Evolutionary conservation across 495 filamentous ascomycete species (phyloP), one percentile per base, ranked within the genome.

Genomic region (Penicillium riverlandense): DNA sequence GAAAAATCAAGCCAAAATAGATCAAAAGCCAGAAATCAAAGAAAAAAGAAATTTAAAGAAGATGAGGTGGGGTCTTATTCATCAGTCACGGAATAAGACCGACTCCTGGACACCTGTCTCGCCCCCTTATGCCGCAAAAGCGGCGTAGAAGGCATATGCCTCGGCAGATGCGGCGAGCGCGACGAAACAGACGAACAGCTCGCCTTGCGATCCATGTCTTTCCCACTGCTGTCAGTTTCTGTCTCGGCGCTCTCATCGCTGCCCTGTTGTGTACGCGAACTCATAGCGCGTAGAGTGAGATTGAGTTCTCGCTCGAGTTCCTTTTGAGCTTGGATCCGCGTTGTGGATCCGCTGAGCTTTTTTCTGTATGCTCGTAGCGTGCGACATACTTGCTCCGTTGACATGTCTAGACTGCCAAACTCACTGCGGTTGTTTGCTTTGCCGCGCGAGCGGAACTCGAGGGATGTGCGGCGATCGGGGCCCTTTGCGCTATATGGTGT

Each of bases 271-370:
- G 50, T 43, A 14, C 64, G 67, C 30, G 85, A 78, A 15, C 77
- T 78, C 6, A 96, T 61, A 6, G 81, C 83, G 7, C 83, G 74
- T 1, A 81, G 75, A 0, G 90, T 94, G 16, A 89, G 73, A 2
- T 79, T 75, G 37, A 98, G 66, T 60, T 95, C 91, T 32, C 82
- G 76, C 46, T 92, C 86, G 6, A 95, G 70, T 54, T 94, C 86
- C 33, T 80, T 78, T 13, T 85, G 64, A 2, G 78, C 62, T 40
- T 88, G 83, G 10, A 79, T 66, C 28, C 75, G 74, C 33, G 90
- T 78, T 2, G 75, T 65, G 10, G 76, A 78, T 10, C 78, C 79
- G 15, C 78, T 64, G 7, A 96, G 75, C 55, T 87, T 88, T 65
- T 89, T 91, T 11, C 92, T 77, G 55, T 94, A 96, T 2, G 82